These are phyloP conservation scores for Cydonia oblonga DNA, from an alignment of 331 rosid genomes.

Conservation along the genomic window DNA sequence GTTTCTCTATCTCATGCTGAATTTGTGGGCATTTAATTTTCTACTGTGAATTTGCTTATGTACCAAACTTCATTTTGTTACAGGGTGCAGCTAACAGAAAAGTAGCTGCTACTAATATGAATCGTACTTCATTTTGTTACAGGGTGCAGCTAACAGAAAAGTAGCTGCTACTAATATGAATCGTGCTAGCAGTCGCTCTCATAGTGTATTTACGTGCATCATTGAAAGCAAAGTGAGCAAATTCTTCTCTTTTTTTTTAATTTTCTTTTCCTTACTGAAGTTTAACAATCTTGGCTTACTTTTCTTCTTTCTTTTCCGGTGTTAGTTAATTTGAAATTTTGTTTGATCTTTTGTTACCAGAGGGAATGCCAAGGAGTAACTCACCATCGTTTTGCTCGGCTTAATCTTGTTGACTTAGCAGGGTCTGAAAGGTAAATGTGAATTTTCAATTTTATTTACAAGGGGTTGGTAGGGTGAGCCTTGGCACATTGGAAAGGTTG, in stretches of 20 bases:
- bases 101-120: slow-evolving; percentile 98
- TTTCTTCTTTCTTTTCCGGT: neutral
- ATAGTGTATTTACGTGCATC: slow-evolving; percentile 94
- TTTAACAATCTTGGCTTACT: neutral
- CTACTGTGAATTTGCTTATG: neutral
- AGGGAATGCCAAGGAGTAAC: slow-evolving; percentile 97
- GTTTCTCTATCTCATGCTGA: neutral
- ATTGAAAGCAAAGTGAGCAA: slow-evolving; percentile 78
- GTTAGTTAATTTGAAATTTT: neutral
- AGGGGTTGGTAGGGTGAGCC: neutral
- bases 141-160: slow-evolving; percentile 94
- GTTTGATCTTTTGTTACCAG: slow-evolving; percentile 31
- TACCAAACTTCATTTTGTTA: slow-evolving; percentile 1
- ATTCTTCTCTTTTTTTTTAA: neutral
- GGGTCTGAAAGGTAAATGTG: slow-evolving; percentile 92
- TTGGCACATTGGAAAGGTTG: too few species aligned
- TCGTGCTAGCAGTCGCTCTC: slow-evolving; percentile 96
- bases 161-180: slow-evolving; percentile 99
- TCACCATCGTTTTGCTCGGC: slow-evolving; percentile 91
- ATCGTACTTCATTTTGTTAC: slow-evolving; percentile 42
- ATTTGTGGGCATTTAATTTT: neutral
- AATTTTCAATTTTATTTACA: slow-evolving; percentile 1
- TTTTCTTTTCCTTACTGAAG: neutral
- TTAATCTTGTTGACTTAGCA: slow-evolving; percentile 96
- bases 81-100: slow-evolving; percentile 93